Evolutionary conservation across 2,329 filamentous ascomycete genomes (phyloP).

Genomic region (Fusarium goolgardi): DNA sequence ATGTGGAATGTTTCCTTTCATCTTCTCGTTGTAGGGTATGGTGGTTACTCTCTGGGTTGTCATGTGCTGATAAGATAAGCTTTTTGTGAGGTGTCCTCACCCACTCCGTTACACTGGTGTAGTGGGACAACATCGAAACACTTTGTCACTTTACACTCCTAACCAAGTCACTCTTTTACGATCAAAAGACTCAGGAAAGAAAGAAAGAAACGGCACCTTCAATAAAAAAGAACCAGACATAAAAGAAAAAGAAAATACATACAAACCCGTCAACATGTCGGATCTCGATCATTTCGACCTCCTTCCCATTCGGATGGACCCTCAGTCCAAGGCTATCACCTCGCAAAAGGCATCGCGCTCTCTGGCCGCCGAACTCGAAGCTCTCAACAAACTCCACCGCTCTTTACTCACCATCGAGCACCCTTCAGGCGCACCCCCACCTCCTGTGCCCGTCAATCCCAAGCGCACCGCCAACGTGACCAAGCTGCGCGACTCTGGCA

Average conservation of each 20-base stretch:
- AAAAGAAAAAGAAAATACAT: neutral
- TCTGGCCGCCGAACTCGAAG: constrained; percentile 72
- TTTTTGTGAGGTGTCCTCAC: constrained; percentile 51
- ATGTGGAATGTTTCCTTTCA: neutral
- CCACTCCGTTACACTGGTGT: constrained; percentile 12
- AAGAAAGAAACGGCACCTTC: neutral
- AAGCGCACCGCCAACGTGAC: constrained; percentile 88
- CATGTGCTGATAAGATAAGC: constrained; percentile 56
- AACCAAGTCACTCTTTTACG: constrained; percentile 36
- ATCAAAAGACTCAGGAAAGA: neutral
- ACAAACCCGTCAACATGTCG: constrained; percentile 57
- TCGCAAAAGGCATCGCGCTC: constrained; percentile 59
- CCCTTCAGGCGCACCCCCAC: constrained; percentile 78
- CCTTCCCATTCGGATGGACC: constrained; percentile 83
- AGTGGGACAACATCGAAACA: constrained; percentile 7
- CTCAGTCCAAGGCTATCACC: constrained; percentile 79
- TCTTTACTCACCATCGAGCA: constrained; percentile 67
- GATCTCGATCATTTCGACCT: constrained; percentile 80
- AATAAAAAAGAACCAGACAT: neutral
- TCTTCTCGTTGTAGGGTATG: constrained; percentile 34
- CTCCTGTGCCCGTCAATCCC: constrained; percentile 90
- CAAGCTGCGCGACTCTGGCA: constrained; percentile 91
- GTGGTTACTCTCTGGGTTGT: constrained; percentile 37
- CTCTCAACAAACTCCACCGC: constrained; percentile 84
- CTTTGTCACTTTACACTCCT: constrained; percentile 23